These are phyloP conservation scores for Durotheca rogersii DNA, from an alignment of 495 filamentous ascomycete species.

Conservation along the genomic window DNA sequence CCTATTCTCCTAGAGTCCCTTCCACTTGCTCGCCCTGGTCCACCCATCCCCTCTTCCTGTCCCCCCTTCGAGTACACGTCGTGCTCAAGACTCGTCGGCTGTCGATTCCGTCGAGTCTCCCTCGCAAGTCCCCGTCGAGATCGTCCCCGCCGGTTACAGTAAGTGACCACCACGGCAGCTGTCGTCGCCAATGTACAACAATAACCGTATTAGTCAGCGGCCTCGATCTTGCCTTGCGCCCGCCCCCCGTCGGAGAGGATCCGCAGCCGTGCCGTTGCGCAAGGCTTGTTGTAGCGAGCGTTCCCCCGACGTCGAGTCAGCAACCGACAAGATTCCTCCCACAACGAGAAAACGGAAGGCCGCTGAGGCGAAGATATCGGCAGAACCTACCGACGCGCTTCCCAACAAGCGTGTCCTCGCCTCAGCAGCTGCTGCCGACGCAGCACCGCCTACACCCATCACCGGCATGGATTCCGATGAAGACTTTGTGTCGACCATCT, in stretches of 20 bases:
- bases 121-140: not conserved
- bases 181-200: not conserved
- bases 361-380: constrained; percentile 67
- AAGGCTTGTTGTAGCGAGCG: constrained; percentile 31
- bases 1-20: too few species aligned
- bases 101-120: too few species aligned
- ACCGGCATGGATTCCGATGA: constrained; percentile 96
- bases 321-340: constrained; percentile 59
- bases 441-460: constrained; percentile 60
- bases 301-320: constrained; percentile 15
- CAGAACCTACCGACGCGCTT: constrained; percentile 40
- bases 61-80: too few species aligned
- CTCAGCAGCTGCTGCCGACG: constrained; percentile 48
- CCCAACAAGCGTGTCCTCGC: constrained; percentile 56
- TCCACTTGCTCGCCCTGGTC: too few species aligned
- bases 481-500: constrained; percentile 85
- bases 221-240: not conserved
- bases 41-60: too few species aligned
- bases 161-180: not conserved
- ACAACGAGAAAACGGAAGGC: constrained; percentile 87
- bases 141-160: not conserved
- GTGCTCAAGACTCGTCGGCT: too few species aligned
- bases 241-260: constrained; percentile 1
- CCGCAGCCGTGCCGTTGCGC: not conserved
- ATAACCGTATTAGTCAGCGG: not conserved